These are phyloP conservation scores for Ustulina deusta DNA, from an alignment of 2,329 filamentous ascomycete genomes.

Conservation along the genomic window DNA sequence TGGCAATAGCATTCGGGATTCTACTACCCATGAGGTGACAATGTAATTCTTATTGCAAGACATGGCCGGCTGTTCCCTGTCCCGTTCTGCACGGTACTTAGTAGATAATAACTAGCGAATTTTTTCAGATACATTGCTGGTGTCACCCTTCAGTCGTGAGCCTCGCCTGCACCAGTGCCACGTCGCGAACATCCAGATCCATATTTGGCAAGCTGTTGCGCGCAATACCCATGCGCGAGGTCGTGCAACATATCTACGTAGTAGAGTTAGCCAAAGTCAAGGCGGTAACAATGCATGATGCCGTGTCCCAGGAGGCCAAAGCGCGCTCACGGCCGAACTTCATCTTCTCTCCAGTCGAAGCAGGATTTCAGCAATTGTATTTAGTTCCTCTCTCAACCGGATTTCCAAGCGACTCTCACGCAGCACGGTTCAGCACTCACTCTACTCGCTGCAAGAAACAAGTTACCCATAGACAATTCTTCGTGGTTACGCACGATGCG, in stretches of 20 bases:
- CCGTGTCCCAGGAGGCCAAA: conserved; percentile 8
- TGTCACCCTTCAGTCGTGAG: conserved; percentile 12
- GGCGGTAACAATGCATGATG: conserved; percentile 10
- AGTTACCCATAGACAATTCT: not conserved
- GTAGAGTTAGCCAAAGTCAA: not conserved
- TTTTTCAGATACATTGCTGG: conserved; percentile 2
- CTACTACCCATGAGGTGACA: not conserved
- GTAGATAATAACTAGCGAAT: conserved; percentile 1
- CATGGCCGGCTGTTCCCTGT: not conserved
- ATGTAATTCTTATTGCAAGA: conserved; percentile 10
- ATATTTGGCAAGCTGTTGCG: not conserved
- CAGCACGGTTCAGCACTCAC: conserved; percentile 10
- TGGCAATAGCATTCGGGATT: conserved; percentile 1
- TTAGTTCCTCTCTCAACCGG: conserved; percentile 14
- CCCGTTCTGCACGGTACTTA: not conserved
- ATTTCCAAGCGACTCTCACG: not conserved
- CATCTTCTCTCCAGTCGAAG: conserved; percentile 7
- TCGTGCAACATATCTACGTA: not conserved
- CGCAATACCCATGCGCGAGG: not conserved
- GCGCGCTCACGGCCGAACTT: conserved; percentile 15
- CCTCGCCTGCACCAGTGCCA: conserved; percentile 11
- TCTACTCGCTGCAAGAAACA: not conserved
- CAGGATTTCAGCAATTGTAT: conserved; percentile 16
- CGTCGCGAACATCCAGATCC: conserved; percentile 3
- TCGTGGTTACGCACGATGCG: conserved; percentile 7